A percentile compares a stretch with the other conserved stretches of the same genome.
Conservation (phyloP, 306 rosid species). For the Urtica urens region DNA sequence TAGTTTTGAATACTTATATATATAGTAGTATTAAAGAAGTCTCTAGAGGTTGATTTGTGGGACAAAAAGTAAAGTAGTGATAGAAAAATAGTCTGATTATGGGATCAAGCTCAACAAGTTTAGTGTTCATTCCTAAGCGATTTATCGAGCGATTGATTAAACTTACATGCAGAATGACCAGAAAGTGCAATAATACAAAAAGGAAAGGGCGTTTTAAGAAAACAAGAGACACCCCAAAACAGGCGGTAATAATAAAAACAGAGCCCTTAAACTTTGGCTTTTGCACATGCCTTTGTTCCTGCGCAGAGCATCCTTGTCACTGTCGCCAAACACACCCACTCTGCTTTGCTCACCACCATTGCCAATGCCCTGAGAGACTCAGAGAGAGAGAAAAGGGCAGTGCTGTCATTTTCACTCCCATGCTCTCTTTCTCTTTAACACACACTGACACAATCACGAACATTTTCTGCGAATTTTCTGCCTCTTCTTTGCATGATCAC, state of each 20-base stretch:
- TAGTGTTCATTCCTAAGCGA: not conserved
- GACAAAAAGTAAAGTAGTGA: too few relatives aligned
- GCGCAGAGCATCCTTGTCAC: conserved; percentile 27
- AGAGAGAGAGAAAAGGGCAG: conserved; percentile 10
- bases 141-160: too few relatives aligned
- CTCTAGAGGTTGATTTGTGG: too few relatives aligned
- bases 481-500: not conserved
- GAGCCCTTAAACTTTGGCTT: conserved; percentile 49
- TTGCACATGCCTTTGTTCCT: conserved; percentile 61
- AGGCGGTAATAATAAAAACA: conserved; percentile 16
- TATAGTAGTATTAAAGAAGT: too few relatives aligned
- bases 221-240: conserved; percentile 9
- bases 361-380: not conserved
- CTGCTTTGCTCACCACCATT: conserved; percentile 5
- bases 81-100: too few relatives aligned
- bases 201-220: not conserved
- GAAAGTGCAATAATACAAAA: not conserved
- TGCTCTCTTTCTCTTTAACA: conserved; percentile 1
- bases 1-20: too few relatives aligned
- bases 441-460: conserved; percentile 3
- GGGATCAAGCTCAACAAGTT: too few relatives aligned
- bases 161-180: not conserved
- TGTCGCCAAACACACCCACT: conserved; percentile 36
- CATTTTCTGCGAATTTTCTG: conserved; percentile 8
- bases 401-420: conserved; percentile 32